These are phyloP conservation scores for Chaetomium globosum DNA, from an alignment of 2,329 filamentous ascomycete genomes.

Conservation along the genomic window DNA sequence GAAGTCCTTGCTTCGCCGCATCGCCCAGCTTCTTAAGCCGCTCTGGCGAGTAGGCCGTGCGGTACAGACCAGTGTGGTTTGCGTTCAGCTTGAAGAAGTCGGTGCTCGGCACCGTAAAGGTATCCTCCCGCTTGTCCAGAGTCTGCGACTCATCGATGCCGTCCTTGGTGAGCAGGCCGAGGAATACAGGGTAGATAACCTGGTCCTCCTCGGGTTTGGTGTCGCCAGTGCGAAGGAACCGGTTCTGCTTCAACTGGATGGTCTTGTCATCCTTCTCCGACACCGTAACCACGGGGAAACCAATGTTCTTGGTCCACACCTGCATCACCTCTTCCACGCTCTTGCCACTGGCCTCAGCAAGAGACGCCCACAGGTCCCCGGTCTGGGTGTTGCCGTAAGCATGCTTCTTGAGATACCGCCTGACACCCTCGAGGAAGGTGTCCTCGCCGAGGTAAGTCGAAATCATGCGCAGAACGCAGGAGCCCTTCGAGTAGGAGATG, in stretches of 20 bases:
- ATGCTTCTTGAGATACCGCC: constrained; percentile 90
- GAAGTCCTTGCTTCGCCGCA: constrained; percentile 76
- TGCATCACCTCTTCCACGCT: constrained; percentile 88
- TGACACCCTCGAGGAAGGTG: constrained; percentile 86
- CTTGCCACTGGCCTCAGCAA: constrained; percentile 87
- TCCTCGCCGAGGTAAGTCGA: constrained; percentile 94
- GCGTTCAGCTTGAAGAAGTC: constrained; percentile 98
- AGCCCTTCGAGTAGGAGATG: constrained; percentile 96
- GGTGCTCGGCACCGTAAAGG: constrained; percentile 74
- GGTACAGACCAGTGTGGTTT: constrained; percentile 89
- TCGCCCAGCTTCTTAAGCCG: constrained; percentile 84
- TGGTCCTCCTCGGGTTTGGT: constrained; percentile 91
- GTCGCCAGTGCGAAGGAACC: constrained; percentile 89
- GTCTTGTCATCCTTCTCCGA: constrained; percentile 72
- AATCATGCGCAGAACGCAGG: constrained; percentile 94
- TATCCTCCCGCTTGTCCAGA: constrained; percentile 68
- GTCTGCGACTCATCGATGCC: constrained; percentile 78
- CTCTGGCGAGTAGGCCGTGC: constrained; percentile 82
- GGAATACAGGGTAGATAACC: constrained; percentile 84
- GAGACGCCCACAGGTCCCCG: constrained; percentile 83
- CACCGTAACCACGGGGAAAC: constrained; percentile 87
- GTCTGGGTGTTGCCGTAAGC: constrained; percentile 96
- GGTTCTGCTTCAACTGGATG: constrained; percentile 90
- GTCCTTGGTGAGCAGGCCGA: constrained; percentile 81
- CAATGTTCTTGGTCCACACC: constrained; percentile 96